Evolutionary conservation across 768 basidiomycete species (phyloP).

Genomic region (Strobilomyces dryophilus): DNA sequence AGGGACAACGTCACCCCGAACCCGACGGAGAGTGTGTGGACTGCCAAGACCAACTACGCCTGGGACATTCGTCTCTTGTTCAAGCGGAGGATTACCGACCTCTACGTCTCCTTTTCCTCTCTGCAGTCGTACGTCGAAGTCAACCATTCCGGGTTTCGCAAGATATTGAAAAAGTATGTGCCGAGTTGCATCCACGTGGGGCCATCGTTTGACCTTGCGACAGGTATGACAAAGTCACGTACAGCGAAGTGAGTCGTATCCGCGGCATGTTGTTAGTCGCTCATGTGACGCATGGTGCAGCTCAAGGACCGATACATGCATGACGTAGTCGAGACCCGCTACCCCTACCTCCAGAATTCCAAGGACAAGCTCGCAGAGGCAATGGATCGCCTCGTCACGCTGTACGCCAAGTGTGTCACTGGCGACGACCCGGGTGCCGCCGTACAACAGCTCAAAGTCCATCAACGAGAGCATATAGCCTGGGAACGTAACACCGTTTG

Average conservation of each 20-base stretch:
- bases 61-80: slow-evolving; percentile 79
- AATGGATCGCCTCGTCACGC: slow-evolving; percentile 54
- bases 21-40: slow-evolving; percentile 65
- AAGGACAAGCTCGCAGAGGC: slow-evolving; percentile 59
- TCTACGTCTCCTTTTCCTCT: slow-evolving; percentile 73
- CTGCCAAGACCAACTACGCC: slow-evolving; percentile 72
- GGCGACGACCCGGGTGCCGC: slow-evolving; percentile 65
- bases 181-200: neutral
- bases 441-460: slow-evolving; percentile 75
- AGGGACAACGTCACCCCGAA: slow-evolving; percentile 48
- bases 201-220: neutral
- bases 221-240: slow-evolving; percentile 93
- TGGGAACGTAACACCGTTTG: slow-evolving; percentile 98
- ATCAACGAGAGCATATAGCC: slow-evolving; percentile 90
- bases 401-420: slow-evolving; percentile 86
- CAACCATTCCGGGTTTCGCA: slow-evolving; percentile 90
- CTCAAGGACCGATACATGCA: slow-evolving; percentile 78
- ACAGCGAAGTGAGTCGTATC: slow-evolving; percentile 46
- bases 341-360: slow-evolving; percentile 63
- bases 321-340: slow-evolving; percentile 57
- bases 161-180: slow-evolving; percentile 89
- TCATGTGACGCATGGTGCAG: slow-evolving; percentile 29
- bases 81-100: slow-evolving; percentile 82
- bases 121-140: slow-evolving; percentile 86
- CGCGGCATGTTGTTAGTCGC: neutral